phyloP scores from a whole-genome alignment of 257 asterid species.

The Verbascum thapsus region DNA sequence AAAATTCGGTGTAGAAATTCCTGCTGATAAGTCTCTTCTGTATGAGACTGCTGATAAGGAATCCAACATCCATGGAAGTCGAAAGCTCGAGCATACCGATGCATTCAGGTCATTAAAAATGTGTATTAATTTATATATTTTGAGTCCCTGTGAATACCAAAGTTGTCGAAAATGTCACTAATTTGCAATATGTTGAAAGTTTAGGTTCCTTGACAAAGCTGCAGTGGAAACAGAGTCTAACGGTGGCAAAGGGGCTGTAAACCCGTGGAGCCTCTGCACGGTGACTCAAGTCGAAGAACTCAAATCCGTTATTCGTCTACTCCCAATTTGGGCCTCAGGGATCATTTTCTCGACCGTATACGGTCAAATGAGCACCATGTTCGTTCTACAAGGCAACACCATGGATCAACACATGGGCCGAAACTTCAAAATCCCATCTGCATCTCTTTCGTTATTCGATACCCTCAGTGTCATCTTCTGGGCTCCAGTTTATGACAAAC shows the following conservation, averaged over 20 bases:
- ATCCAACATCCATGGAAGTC: conserved; percentile 42
- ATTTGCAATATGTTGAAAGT: not conserved
- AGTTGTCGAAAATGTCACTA: not conserved
- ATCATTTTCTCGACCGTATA: conserved; percentile 46
- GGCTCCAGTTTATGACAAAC: conserved; percentile 49
- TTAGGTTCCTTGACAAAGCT: conserved; percentile 61
- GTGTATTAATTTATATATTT: no score
- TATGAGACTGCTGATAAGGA: conserved; percentile 44
- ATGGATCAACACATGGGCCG: conserved; percentile 53
- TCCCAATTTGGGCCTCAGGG: conserved; percentile 57
- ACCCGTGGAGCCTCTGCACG: conserved; percentile 53
- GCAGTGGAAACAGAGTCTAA: conserved; percentile 47
- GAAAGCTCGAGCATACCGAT: conserved; percentile 51
- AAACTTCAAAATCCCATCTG: conserved; percentile 51
- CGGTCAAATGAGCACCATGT: conserved; percentile 54
- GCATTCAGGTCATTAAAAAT: conserved; percentile 57
- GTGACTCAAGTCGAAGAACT: conserved; percentile 64
- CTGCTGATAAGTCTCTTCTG: conserved; percentile 40
- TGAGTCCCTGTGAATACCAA: no score
- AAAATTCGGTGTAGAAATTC: conserved; percentile 36
- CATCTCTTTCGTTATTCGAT: conserved; percentile 54
- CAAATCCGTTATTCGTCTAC: conserved; percentile 43
- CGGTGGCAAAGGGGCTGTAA: conserved; percentile 25
- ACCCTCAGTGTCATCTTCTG: conserved; percentile 62
- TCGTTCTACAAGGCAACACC: conserved; percentile 55